Evolutionary conservation across 805 yeast species (phyloP).

Genomic region (Vanderwaltozyma polyspora): DNA sequence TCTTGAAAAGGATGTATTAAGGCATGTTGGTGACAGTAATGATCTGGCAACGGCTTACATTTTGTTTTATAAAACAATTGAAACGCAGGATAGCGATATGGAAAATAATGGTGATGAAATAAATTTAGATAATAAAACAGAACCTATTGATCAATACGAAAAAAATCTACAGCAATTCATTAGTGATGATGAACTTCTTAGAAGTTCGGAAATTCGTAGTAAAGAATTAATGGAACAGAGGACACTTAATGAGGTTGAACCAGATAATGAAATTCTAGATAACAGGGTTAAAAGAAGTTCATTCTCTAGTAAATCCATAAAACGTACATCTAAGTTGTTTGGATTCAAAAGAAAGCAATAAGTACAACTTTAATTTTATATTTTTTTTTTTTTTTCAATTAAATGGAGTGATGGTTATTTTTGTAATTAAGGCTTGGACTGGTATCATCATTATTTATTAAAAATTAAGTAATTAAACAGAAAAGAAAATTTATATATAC

Average conservation of each 20-base stretch:
- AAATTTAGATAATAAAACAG: background rate
- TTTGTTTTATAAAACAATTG: constrained; percentile 62
- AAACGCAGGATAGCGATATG: constrained; percentile 3
- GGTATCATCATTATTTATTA: too few relatives aligned
- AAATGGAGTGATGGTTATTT: too few relatives aligned
- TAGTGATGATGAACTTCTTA: constrained; percentile 15
- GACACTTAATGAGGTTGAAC: background rate
- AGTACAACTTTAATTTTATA: background rate
- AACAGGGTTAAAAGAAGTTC: background rate
- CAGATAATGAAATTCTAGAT: background rate
- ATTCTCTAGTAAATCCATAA: constrained; percentile 1
- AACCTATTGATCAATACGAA: constrained; percentile 8
- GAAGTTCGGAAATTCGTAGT: constrained; percentile 1
- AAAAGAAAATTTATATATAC: too few relatives aligned
- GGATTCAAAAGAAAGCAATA: constrained; percentile 7
- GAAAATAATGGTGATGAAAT: background rate
- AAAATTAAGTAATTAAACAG: too few relatives aligned
- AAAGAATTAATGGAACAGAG: background rate
- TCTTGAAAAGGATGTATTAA: constrained; percentile 68
- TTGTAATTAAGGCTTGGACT: too few relatives aligned
- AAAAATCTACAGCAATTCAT: constrained; percentile 16
- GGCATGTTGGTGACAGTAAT: constrained; percentile 79
- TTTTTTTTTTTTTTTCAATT: too few relatives aligned
- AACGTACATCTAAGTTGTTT: constrained; percentile 19
- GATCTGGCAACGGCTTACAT: constrained; percentile 90